These are phyloP conservation scores for Termitomyces sp. DNA, from an alignment of 768 basidiomycete species.

Conservation along the genomic window DNA sequence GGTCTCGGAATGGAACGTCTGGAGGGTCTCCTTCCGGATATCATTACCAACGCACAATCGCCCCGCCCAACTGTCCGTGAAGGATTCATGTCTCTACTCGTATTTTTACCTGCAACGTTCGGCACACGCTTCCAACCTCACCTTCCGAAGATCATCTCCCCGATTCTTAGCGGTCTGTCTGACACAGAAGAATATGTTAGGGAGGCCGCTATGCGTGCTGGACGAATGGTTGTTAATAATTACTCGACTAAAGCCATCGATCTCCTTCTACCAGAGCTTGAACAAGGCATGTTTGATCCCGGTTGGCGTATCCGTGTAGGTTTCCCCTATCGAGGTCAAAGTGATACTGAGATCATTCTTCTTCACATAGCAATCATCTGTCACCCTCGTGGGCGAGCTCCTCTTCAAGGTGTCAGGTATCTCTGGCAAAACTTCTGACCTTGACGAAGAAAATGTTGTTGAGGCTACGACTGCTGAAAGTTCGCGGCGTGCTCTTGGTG, in stretches of 20 bases:
- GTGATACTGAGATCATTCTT: constrained; percentile 5
- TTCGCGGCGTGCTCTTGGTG: constrained; percentile 80
- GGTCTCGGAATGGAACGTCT: constrained; percentile 97
- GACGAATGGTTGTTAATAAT: constrained; percentile 94
- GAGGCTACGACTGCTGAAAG: constrained; percentile 68
- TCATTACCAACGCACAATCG: constrained; percentile 87
- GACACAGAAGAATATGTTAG: constrained; percentile 94
- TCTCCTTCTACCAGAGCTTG: constrained; percentile 88
- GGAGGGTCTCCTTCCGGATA: constrained; percentile 90
- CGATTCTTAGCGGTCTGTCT: constrained; percentile 86
- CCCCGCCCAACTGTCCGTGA: constrained; percentile 89
- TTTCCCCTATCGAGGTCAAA: not conserved
- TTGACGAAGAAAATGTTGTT: constrained; percentile 64
- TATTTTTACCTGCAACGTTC: constrained; percentile 93
- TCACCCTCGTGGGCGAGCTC: constrained; percentile 92
- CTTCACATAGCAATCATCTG: constrained; percentile 75
- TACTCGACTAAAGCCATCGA: constrained; percentile 92
- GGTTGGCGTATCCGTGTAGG: constrained; percentile 92
- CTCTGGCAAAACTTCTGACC: constrained; percentile 76
- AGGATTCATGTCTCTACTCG: constrained; percentile 97
- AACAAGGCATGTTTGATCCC: constrained; percentile 90
- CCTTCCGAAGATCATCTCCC: constrained; percentile 88
- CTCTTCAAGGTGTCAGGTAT: constrained; percentile 97
- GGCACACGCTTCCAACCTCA: constrained; percentile 96
- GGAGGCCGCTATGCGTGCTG: constrained; percentile 98